Evolutionary conservation across 805 yeast genomes (phyloP).

Genomic region (Candida krabiensis): DNA sequence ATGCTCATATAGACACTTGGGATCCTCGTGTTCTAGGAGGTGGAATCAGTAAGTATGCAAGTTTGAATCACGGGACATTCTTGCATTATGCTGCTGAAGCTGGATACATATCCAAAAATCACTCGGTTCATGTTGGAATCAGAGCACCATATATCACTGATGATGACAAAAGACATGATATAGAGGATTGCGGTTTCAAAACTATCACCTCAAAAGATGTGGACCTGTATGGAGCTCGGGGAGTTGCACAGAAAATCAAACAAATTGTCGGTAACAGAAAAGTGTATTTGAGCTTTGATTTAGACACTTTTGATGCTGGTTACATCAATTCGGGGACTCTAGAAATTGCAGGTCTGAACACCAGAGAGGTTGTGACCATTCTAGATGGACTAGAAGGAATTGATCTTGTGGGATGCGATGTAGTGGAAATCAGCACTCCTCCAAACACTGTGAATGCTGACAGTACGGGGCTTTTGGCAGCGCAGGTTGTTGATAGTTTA

Average conservation of each 20-base stretch:
- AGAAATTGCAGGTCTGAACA: slow-evolving; percentile 72
- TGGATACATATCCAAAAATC: slow-evolving; percentile 51
- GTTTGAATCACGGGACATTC: slow-evolving; percentile 64
- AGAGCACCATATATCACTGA: slow-evolving; percentile 56
- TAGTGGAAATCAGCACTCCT: slow-evolving; percentile 68
- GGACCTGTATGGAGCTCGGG: slow-evolving; percentile 38
- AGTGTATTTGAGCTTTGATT: slow-evolving; percentile 47
- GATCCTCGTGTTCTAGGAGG: slow-evolving; percentile 64
- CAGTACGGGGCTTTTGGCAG: slow-evolving; percentile 63
- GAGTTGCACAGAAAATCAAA: slow-evolving; percentile 38
- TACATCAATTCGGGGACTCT: slow-evolving; percentile 84
- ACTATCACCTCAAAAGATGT: slow-evolving; percentile 48
- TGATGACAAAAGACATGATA: slow-evolving; percentile 43
- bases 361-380: slow-evolving; percentile 46
- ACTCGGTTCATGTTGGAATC: slow-evolving; percentile 60
- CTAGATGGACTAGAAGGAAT: slow-evolving; percentile 60
- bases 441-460: slow-evolving; percentile 62
- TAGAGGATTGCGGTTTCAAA: slow-evolving; percentile 46
- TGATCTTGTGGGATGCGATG: slow-evolving; percentile 70
- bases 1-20: slow-evolving; percentile 70
- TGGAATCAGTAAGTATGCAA: slow-evolving; percentile 55
- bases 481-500: slow-evolving; percentile 57
- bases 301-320: slow-evolving; percentile 69
- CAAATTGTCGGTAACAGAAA: slow-evolving; percentile 38
- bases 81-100: slow-evolving; percentile 69